Conservation (phyloP, 208 protist species). For the Leishmania turanica region DNA sequence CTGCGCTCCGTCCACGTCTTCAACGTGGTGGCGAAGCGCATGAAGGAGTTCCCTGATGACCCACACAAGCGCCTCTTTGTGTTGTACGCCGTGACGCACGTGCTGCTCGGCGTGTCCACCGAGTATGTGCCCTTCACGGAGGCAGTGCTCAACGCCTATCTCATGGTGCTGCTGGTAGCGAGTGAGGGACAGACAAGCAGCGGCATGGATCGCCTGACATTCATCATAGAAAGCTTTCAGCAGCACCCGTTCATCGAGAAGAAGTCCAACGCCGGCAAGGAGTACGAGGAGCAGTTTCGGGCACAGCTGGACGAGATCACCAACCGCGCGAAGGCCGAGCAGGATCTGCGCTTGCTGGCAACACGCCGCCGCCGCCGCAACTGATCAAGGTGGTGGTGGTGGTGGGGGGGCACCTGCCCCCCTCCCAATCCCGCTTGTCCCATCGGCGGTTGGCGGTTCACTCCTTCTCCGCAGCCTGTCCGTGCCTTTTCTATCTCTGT, state of each 20-base stretch:
- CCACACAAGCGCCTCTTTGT: slow-evolving; percentile 82
- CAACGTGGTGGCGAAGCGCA: slow-evolving; percentile 81
- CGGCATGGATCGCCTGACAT: slow-evolving; percentile 67
- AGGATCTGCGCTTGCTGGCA: slow-evolving; percentile 68
- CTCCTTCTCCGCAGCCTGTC: slow-evolving; percentile 6
- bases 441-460: not conserved
- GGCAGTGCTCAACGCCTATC: slow-evolving; percentile 68
- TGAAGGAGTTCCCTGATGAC: slow-evolving; percentile 78
- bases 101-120: slow-evolving; percentile 58
- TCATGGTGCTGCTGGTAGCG: slow-evolving; percentile 81
- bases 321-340: slow-evolving; percentile 65
- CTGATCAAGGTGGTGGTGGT: slow-evolving; percentile 6
- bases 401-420: not conserved
- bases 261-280: slow-evolving; percentile 51
- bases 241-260: slow-evolving; percentile 64
- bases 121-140: slow-evolving; percentile 56
- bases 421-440: not conserved
- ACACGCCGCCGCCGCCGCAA: slow-evolving; percentile 36
- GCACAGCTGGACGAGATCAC: slow-evolving; percentile 69
- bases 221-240: slow-evolving; percentile 76
- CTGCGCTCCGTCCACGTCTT: slow-evolving; percentile 76
- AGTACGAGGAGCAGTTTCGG: slow-evolving; percentile 60
- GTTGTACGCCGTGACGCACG: slow-evolving; percentile 76
- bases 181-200: slow-evolving; percentile 64
- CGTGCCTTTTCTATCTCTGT: slow-evolving; percentile 1